Evolutionary conservation across 2,329 filamentous ascomycete species (phyloP).

Genomic region (Cladobotryum protrusum): DNA sequence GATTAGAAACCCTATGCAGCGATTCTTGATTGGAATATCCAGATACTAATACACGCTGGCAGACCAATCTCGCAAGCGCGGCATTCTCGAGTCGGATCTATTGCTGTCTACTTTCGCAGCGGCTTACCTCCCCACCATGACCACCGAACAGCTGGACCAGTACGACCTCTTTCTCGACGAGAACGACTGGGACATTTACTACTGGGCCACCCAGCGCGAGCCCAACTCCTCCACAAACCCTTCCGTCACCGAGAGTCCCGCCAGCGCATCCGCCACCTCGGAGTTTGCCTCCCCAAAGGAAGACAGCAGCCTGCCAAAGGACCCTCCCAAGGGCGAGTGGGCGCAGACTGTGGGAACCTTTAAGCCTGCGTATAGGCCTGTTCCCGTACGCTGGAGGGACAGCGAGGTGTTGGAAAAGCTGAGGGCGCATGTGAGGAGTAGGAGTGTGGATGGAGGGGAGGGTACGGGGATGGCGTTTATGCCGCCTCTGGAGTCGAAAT

Average conservation of each 20-base stretch:
- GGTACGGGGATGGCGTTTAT: conserved; percentile 51
- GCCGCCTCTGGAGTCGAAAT: conserved; percentile 37
- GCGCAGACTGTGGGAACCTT: conserved; percentile 93
- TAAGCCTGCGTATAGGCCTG: conserved; percentile 86
- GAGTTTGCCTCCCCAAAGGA: conserved; percentile 3
- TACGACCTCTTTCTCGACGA: conserved; percentile 95
- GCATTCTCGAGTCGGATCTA: conserved; percentile 91
- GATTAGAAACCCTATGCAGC: conserved; percentile 8
- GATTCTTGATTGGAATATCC: not conserved
- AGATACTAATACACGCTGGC: not conserved
- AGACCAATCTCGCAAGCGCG: conserved; percentile 97
- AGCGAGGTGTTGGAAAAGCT: conserved; percentile 74
- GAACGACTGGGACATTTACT: conserved; percentile 99
- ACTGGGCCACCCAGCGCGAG: conserved; percentile 89
- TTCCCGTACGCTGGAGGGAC: conserved; percentile 77
- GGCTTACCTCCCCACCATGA: conserved; percentile 69
- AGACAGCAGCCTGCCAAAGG: conserved; percentile 28
- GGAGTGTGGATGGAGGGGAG: conserved; percentile 39
- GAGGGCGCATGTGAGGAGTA: conserved; percentile 68
- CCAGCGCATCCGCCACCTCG: conserved; percentile 19
- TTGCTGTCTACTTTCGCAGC: conserved; percentile 94
- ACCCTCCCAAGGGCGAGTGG: conserved; percentile 67
- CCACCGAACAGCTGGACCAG: conserved; percentile 63
- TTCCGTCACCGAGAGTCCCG: conserved; percentile 21
- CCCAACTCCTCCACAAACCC: conserved; percentile 40